phyloP scores from a whole-genome alignment of 106 monocot genomes.

The Platanthera guangdongensis region DNA sequence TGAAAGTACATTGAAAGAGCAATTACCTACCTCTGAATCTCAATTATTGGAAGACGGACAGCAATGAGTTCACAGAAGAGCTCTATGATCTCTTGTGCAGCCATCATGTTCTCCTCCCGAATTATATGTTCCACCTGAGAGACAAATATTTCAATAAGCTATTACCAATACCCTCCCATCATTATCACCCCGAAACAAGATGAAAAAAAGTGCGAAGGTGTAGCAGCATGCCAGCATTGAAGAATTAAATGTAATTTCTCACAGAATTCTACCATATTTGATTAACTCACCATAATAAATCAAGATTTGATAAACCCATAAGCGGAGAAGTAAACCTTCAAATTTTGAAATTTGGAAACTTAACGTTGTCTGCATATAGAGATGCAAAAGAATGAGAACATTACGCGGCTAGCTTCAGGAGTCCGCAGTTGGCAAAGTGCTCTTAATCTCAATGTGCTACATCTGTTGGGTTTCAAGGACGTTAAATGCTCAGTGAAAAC shows the following conservation, averaged over 20 bases:
- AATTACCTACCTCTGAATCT: conserved; percentile 57
- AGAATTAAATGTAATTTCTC: background rate
- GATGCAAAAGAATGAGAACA: background rate
- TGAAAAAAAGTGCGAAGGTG: background rate
- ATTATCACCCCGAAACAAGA: background rate
- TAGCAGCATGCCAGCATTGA: background rate
- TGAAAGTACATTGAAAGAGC: background rate
- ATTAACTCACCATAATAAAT: background rate
- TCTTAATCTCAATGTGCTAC: too few relatives aligned
- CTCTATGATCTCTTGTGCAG: conserved; percentile 94
- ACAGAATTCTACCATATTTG: background rate
- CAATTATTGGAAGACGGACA: conserved; percentile 91
- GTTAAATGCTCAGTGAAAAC: too few relatives aligned
- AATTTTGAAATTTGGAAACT: background rate
- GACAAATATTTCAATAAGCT: background rate
- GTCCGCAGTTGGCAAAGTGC: too few relatives aligned
- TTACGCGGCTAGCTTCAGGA: background rate
- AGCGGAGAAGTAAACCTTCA: background rate
- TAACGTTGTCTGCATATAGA: background rate
- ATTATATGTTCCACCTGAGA: conserved; percentile 93
- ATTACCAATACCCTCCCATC: background rate
- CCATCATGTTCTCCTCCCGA: conserved; percentile 97
- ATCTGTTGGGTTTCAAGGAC: too few relatives aligned
- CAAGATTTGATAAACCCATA: background rate
- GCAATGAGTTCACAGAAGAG: conserved; percentile 85